Percentiles rank a stretch among this genome's conserved stretches.
These are phyloP conservation scores for Dipteronia sinensis DNA, from an alignment of 345 rosid species.

Conservation along the genomic window DNA sequence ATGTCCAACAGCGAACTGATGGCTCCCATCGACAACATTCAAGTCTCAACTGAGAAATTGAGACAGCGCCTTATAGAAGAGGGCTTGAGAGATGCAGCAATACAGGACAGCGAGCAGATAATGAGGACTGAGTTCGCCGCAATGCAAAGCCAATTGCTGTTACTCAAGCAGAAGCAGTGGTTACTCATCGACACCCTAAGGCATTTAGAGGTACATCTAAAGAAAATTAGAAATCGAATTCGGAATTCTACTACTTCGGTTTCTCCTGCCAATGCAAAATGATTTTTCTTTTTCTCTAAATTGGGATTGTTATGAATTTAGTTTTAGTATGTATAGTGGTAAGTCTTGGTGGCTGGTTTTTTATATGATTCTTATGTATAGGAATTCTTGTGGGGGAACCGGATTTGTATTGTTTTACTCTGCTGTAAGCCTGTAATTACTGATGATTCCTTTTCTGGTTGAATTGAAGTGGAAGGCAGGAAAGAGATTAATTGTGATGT, in stretches of 20 bases:
- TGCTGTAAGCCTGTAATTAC: neutral
- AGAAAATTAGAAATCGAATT: slow-evolving; percentile 24
- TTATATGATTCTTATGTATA: neutral
- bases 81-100: slow-evolving; percentile 69
- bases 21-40: slow-evolving; percentile 62
- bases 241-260: slow-evolving; percentile 10
- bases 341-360: neutral
- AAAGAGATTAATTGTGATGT: neutral
- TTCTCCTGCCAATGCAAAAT: slow-evolving; percentile 17
- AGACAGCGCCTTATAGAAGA: slow-evolving; percentile 70
- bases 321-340: neutral
- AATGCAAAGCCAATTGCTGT: slow-evolving; percentile 66
- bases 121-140: slow-evolving; percentile 75
- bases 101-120: slow-evolving; percentile 88
- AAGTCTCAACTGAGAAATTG: slow-evolving; percentile 74
- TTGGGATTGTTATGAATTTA: neutral
- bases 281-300: neutral
- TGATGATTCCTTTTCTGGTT: neutral
- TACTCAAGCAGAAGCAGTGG: slow-evolving; percentile 89
- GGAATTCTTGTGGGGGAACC: neutral
- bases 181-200: slow-evolving; percentile 81
- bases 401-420: neutral
- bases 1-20: slow-evolving; percentile 89
- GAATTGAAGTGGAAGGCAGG: neutral
- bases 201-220: slow-evolving; percentile 82